Evolutionary conservation across 306 rosid genomes (phyloP), one percentile per base, ranked within the genome.

Genomic region (Trifolium subterraneum): DNA sequence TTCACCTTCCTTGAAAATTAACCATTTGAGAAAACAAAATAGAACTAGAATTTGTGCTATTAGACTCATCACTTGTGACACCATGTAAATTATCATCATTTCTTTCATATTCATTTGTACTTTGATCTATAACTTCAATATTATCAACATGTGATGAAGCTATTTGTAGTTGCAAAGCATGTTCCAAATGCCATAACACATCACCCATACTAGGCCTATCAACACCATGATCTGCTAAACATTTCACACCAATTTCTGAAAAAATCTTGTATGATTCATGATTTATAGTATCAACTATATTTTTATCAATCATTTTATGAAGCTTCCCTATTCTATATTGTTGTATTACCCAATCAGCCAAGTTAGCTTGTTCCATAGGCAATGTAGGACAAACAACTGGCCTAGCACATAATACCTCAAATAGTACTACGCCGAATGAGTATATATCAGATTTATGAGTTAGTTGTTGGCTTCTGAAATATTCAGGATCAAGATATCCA

Each of bases 401-500:
- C 79, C 96, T 87, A 1, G 90, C 87, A 35, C 98, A 92, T 0
- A 90, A 56, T 1, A 83, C 92, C 81, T 92, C 96, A 4, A 92
- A 55, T 1, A 92, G 89, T 5, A 93, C 94, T 19, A 93, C 98
- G 6, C 98, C 98, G 48, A 93, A 89, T 27, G 97, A 93, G 78
- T 91, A 93, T 7, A 93, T 81, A 64, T 93, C 94, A 1, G 96
- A 91, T 82, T 93, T 93, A 14, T 93, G 89, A 0, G 96, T 93
- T 0, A 93, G 79, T 13, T 91, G 89, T 41, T 89, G 97, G 15
- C 87, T 80, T 55, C 87, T 87, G 47, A 84, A 93, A 74, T 93
- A 91, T 61, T 91, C 92, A 3, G 97, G 98, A 70, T 93, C 98
- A 19, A 93, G 89, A 74, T 93, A 93, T 1, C 98, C 98, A 44